phyloP scores from a whole-genome alignment of 495 filamentous ascomycete genomes.

The Penicillium paxilli region DNA sequence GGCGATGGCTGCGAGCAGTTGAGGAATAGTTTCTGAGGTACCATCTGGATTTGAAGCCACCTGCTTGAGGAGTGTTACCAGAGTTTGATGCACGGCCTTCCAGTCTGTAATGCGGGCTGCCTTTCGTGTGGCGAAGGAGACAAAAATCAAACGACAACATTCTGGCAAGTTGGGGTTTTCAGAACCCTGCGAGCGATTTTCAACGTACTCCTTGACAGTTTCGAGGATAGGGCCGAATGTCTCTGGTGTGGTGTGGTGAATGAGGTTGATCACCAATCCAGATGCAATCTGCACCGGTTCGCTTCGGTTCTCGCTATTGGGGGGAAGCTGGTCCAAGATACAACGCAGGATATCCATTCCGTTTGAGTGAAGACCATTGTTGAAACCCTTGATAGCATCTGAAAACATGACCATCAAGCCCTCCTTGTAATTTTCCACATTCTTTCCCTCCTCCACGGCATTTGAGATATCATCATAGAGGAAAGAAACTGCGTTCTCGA shows the following conservation, averaged over 20 bases:
- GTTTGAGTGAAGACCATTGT: slow-evolving; percentile 76
- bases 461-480: slow-evolving; percentile 65
- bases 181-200: slow-evolving; percentile 28
- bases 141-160: slow-evolving; percentile 64
- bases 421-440: slow-evolving; percentile 62
- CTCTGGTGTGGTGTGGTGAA: slow-evolving; percentile 77
- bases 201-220: slow-evolving; percentile 53
- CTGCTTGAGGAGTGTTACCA: slow-evolving; percentile 55
- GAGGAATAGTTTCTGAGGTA: slow-evolving; percentile 50
- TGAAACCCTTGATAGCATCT: slow-evolving; percentile 83
- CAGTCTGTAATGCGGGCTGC: slow-evolving; percentile 74
- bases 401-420: slow-evolving; percentile 89
- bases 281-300: slow-evolving; percentile 60
- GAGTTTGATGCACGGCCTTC: slow-evolving; percentile 58
- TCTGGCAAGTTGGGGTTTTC: slow-evolving; percentile 46
- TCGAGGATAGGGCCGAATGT: slow-evolving; percentile 61
- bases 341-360: slow-evolving; percentile 68
- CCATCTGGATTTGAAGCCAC: slow-evolving; percentile 39
- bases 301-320: slow-evolving; percentile 46
- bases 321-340: slow-evolving; percentile 53
- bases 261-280: slow-evolving; percentile 73
- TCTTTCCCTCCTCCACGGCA: slow-evolving; percentile 49
- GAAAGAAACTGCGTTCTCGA: slow-evolving; percentile 67
- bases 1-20: slow-evolving; percentile 60
- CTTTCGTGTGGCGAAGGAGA: slow-evolving; percentile 71